Percentiles rank a stretch among this genome's conserved stretches.
phyloP scores from a whole-genome alignment of 495 filamentous ascomycete genomes.

The Durotheca rogersii region DNA sequence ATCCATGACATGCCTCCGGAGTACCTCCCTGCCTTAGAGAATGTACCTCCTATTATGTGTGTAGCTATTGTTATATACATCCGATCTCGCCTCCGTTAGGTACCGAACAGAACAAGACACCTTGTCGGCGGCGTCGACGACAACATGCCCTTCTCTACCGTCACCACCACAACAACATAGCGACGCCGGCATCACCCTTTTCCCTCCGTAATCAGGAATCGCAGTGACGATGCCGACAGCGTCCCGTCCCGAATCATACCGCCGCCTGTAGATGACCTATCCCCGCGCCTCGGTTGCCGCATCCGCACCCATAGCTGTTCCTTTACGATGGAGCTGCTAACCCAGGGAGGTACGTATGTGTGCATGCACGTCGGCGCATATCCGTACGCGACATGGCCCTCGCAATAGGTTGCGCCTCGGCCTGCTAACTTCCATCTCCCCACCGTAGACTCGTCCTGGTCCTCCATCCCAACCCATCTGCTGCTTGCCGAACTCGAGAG shows the following conservation, averaged over 20 bases:
- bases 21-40: too few species aligned
- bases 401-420: not conserved
- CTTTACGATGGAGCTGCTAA: slow-evolving; percentile 10
- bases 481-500: slow-evolving; percentile 54
- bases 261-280: slow-evolving; percentile 6
- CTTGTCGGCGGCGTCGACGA: too few species aligned
- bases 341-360: slow-evolving; percentile 18
- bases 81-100: too few species aligned
- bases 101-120: too few species aligned
- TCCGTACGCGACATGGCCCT: not conserved
- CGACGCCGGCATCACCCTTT: not conserved
- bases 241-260: not conserved
- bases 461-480: slow-evolving; percentile 50
- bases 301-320: too few species aligned
- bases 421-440: not conserved
- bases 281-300: slow-evolving; percentile 1
- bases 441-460: slow-evolving; percentile 41
- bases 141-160: too few species aligned
- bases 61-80: too few species aligned
- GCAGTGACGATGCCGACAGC: slow-evolving; percentile 5
- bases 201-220: slow-evolving; percentile 2
- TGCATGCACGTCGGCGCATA: not conserved
- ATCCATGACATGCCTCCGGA: not conserved
- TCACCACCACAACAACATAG: too few species aligned
- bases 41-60: too few species aligned